Evolutionary conservation across 23 red algal species (phyloP).

Genomic region (Rhodosorus marinus): DNA sequence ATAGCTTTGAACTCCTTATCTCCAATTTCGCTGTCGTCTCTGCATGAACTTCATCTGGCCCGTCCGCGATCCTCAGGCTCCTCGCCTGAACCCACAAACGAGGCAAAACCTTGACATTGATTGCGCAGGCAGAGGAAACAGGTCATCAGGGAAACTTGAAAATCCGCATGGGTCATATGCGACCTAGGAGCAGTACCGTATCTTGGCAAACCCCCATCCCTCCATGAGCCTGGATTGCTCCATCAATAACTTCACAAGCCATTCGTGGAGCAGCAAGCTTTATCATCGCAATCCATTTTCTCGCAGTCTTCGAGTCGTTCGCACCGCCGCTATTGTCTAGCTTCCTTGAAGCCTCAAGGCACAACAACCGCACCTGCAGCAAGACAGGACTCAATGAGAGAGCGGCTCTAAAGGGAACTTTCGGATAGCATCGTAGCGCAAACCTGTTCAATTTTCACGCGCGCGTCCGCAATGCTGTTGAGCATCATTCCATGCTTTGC

Average conservation of each 20-base stretch:
- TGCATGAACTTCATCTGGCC: constrained; percentile 67
- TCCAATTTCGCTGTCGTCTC: constrained; percentile 3
- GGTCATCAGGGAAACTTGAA: too few species aligned
- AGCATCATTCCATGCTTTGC: constrained; percentile 27
- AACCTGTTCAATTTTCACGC: constrained; percentile 49
- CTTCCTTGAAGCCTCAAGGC: background rate
- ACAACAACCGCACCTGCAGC: constrained; percentile 9
- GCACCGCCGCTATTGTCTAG: constrained; percentile 1
- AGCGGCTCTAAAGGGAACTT: too few species aligned
- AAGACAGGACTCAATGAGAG: too few species aligned
- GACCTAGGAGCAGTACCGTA: too few species aligned
- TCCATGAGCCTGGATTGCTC: constrained; percentile 53
- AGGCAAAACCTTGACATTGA: too few species aligned
- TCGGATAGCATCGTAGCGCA: too few species aligned
- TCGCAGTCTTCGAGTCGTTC: background rate
- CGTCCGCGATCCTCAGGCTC: constrained; percentile 63
- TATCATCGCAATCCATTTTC: constrained; percentile 19
- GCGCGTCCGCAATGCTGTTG: constrained; percentile 19
- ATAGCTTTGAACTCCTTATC: too few species aligned
- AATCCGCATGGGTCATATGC: too few species aligned
- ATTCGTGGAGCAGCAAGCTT: constrained; percentile 38
- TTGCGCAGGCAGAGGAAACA: too few species aligned
- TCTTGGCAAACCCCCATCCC: constrained; percentile 62
- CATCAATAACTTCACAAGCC: constrained; percentile 31
- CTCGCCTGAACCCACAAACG: constrained; percentile 29